Percentiles rank a stretch among this genome's conserved stretches.
Evolutionary conservation across 306 rosid species (phyloP).

Genomic region (Vigna radiata): DNA sequence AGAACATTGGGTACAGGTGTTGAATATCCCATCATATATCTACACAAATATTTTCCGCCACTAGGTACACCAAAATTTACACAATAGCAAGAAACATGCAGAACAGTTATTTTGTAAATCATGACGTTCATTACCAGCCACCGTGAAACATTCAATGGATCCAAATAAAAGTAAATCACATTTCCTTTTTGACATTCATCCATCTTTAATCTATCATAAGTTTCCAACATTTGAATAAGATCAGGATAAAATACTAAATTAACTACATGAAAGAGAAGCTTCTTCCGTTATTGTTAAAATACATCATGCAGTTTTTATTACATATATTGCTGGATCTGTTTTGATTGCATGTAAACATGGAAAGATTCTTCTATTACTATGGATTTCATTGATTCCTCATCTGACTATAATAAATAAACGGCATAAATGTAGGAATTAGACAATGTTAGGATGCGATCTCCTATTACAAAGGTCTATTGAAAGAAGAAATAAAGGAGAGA

Average conservation of each 20-base stretch:
- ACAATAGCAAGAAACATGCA: neutral
- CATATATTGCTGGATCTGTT: neutral
- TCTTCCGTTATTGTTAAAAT: neutral
- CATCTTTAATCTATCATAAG: neutral
- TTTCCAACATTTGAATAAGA: slow-evolving; percentile 13
- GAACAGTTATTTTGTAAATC: too few relatives aligned
- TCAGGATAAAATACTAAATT: neutral
- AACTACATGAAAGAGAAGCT: slow-evolving; percentile 3
- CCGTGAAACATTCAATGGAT: too few relatives aligned
- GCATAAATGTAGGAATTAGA: neutral
- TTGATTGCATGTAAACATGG: neutral
- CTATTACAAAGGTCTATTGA: too few relatives aligned
- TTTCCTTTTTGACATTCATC: neutral
- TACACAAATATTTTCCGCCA: too few relatives aligned
- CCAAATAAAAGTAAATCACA: too few relatives aligned
- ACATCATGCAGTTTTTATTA: neutral
- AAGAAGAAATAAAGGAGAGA: too few relatives aligned
- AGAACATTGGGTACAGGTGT: neutral
- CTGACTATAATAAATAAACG: too few relatives aligned
- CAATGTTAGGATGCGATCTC: too few relatives aligned
- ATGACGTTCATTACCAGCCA: too few relatives aligned
- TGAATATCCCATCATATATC: too few relatives aligned
- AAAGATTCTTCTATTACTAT: neutral
- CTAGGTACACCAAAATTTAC: too few relatives aligned
- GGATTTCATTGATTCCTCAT: neutral